A percentile compares a stretch with the other conserved stretches of the same genome.
Evolutionary conservation across 495 filamentous ascomycete species (phyloP).

Genomic region (Lasiosphaeria hispida): DNA sequence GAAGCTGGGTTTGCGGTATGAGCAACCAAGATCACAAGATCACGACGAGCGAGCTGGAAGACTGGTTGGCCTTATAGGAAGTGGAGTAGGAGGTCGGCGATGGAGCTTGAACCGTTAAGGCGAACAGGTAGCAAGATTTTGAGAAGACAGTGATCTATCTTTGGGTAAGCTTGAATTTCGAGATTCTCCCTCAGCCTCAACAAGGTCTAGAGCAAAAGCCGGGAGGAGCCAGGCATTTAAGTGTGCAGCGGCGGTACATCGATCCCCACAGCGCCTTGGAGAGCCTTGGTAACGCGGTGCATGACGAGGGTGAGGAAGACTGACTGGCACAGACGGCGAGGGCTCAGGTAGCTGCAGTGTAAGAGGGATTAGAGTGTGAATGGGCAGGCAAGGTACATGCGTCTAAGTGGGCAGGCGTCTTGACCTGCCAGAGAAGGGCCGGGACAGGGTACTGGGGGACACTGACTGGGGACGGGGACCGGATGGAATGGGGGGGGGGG

Average conservation of each 20-base stretch:
- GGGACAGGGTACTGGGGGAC: conserved; percentile 15
- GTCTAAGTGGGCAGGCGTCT: conserved; percentile 20
- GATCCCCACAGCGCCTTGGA: conserved; percentile 22
- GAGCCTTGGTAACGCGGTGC: conserved; percentile 14
- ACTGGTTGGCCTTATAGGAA: conserved; percentile 29
- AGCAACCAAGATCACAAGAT: conserved; percentile 6
- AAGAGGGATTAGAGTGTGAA: conserved; percentile 18
- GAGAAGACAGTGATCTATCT: conserved; percentile 28
- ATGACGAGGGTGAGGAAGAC: conserved; percentile 18
- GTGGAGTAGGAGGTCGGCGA: conserved; percentile 13
- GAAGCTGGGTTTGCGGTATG: not conserved
- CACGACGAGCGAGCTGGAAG: conserved; percentile 7
- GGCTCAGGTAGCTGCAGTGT: conserved; percentile 5
- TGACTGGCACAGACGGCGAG: conserved; percentile 17
- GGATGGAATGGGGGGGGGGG: conserved; percentile 6
- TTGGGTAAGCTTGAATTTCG: conserved; percentile 27
- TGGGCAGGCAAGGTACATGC: conserved; percentile 23
- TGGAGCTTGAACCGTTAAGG: conserved; percentile 10
- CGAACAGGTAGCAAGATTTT: conserved; percentile 32
- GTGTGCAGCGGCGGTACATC: conserved; percentile 29
- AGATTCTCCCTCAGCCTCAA: conserved; percentile 34
- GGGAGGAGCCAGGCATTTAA: conserved; percentile 34
- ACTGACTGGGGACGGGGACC: conserved; percentile 12
- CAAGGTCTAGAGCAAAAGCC: conserved; percentile 24
- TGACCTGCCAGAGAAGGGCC: conserved; percentile 20